phyloP scores from a whole-genome alignment of 768 basidiomycete species.

The Cyclocybe cylindracea region DNA sequence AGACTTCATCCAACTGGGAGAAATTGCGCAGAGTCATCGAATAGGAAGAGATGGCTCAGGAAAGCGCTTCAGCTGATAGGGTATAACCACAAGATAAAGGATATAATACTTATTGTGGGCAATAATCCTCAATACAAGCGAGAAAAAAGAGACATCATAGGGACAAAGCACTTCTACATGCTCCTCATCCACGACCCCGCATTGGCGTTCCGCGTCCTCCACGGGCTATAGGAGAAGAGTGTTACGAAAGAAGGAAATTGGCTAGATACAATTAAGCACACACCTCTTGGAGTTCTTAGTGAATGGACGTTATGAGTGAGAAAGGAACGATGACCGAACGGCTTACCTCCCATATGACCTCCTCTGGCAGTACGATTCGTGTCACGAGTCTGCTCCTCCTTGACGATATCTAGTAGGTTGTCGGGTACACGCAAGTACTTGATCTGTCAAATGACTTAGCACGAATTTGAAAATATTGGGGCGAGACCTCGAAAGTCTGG shows the following conservation, averaged over 20 bases:
- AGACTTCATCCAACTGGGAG: too few relatives aligned
- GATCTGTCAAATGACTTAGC: slow-evolving; percentile 56
- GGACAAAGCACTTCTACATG: slow-evolving; percentile 13
- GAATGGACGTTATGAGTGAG: slow-evolving; percentile 15
- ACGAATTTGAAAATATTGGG: background rate
- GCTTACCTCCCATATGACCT: slow-evolving; percentile 30
- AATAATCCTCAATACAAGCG: slow-evolving; percentile 3
- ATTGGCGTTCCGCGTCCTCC: slow-evolving; percentile 57
- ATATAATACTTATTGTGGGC: slow-evolving; percentile 17
- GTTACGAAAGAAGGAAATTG: background rate
- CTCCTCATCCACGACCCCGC: slow-evolving; percentile 60
- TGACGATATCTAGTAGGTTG: slow-evolving; percentile 82
- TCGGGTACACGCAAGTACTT: slow-evolving; percentile 98
- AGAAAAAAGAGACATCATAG: background rate
- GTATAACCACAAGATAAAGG: slow-evolving; percentile 14
- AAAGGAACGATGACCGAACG: background rate
- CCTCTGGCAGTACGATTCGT: slow-evolving; percentile 69
- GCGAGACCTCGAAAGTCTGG: background rate
- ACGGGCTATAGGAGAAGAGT: slow-evolving; percentile 36
- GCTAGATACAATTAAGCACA: slow-evolving; percentile 15
- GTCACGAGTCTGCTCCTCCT: slow-evolving; percentile 91
- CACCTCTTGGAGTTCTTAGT: slow-evolving; percentile 38
- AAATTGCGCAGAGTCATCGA: too few relatives aligned
- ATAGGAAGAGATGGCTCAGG: too few relatives aligned
- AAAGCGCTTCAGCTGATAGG: slow-evolving; percentile 7